These are phyloP conservation scores for Xylariales sp. DNA, from an alignment of 2,329 filamentous ascomycete species.

Conservation along the genomic window DNA sequence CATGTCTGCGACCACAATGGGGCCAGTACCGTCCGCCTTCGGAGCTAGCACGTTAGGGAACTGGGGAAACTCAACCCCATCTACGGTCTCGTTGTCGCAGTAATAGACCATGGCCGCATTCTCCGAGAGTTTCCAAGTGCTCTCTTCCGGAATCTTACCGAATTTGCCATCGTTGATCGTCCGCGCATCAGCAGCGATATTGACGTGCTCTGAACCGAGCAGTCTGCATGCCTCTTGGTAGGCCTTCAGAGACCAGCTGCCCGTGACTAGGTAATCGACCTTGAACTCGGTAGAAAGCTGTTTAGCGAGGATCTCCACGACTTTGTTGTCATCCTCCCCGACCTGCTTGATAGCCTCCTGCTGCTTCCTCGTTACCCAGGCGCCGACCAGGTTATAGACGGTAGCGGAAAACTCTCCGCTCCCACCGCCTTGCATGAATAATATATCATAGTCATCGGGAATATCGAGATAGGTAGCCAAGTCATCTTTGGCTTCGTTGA, in stretches of 20 bases:
- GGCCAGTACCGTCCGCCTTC: slow-evolving; percentile 55
- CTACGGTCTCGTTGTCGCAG: slow-evolving; percentile 92
- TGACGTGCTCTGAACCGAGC: slow-evolving; percentile 73
- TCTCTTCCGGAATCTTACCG: slow-evolving; percentile 73
- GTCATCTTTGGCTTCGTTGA: slow-evolving; percentile 72
- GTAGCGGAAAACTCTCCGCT: slow-evolving; percentile 80
- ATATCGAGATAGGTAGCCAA: slow-evolving; percentile 73
- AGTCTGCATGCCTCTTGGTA: slow-evolving; percentile 76
- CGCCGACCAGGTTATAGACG: slow-evolving; percentile 76
- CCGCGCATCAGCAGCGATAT: slow-evolving; percentile 67
- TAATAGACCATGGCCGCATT: slow-evolving; percentile 75
- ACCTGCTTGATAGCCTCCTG: slow-evolving; percentile 54
- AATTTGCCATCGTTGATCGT: slow-evolving; percentile 74
- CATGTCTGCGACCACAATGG: slow-evolving; percentile 88
- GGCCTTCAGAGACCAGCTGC: slow-evolving; percentile 87
- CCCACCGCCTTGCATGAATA: slow-evolving; percentile 86
- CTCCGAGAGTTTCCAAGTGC: slow-evolving; percentile 68
- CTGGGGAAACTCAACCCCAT: slow-evolving; percentile 82
- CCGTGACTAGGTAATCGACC: slow-evolving; percentile 87
- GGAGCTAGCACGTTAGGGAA: slow-evolving; percentile 62
- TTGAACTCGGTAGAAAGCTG: slow-evolving; percentile 67
- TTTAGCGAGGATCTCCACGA: slow-evolving; percentile 55
- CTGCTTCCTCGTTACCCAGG: slow-evolving; percentile 72
- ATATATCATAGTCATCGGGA: slow-evolving; percentile 78
- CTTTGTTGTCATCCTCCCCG: slow-evolving; percentile 43